These are phyloP conservation scores for Xylaria sp. DNA, from an alignment of 2,329 filamentous ascomycete species.

Conservation along the genomic window DNA sequence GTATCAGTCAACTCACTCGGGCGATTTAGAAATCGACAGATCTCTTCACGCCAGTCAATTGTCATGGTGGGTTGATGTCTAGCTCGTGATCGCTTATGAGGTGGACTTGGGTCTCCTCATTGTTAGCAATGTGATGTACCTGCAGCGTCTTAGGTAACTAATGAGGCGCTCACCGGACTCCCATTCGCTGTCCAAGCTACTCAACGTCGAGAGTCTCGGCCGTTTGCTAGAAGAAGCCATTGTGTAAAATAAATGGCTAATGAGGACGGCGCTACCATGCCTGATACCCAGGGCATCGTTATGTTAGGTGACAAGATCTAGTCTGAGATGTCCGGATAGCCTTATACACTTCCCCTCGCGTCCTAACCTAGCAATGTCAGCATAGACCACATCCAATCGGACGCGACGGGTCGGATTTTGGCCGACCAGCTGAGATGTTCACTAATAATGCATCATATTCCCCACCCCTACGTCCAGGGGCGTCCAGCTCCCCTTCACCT, in stretches of 20 bases:
- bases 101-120: slow-evolving; percentile 12
- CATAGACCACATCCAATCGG: slow-evolving; percentile 7
- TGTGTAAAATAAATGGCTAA: not conserved
- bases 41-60: slow-evolving; percentile 26
- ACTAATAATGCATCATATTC: not conserved
- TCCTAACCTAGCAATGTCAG: not conserved
- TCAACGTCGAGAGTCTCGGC: not conserved
- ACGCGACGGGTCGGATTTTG: not conserved
- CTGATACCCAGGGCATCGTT: not conserved
- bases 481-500: not conserved
- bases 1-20: slow-evolving; percentile 11
- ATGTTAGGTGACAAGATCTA: not conserved
- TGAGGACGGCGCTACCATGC: not conserved
- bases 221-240: slow-evolving; percentile 14
- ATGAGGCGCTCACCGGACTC: slow-evolving; percentile 11
- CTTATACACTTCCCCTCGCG: not conserved
- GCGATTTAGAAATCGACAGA: slow-evolving; percentile 17
- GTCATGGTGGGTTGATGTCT: slow-evolving; percentile 16
- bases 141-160: not conserved
- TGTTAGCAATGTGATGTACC: slow-evolving; percentile 1
- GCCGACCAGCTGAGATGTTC: not conserved
- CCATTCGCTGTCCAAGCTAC: slow-evolving; percentile 9
- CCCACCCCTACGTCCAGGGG: not conserved
- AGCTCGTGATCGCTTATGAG: slow-evolving; percentile 8
- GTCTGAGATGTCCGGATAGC: not conserved